Percentiles rank a stretch among this genome's conserved stretches.
phyloP scores from a whole-genome alignment of 169 alveolate genomes.

The Babesia bigemina region DNA sequence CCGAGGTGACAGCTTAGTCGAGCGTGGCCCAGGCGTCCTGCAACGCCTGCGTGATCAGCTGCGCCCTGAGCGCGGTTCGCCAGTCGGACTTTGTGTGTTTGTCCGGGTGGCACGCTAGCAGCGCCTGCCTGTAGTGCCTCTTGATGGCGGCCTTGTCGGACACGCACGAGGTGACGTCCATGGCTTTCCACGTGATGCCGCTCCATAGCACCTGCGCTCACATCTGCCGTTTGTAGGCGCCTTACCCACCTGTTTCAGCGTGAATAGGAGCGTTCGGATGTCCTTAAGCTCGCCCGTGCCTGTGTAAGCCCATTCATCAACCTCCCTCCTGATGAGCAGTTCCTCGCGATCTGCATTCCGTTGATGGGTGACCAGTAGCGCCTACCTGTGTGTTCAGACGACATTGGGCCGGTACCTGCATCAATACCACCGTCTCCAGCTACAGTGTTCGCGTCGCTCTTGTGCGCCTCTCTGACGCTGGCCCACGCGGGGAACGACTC shows the following conservation, averaged over 20 bases:
- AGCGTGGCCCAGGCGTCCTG: slow-evolving; percentile 37
- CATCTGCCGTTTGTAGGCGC: neutral
- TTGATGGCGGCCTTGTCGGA: slow-evolving; percentile 77
- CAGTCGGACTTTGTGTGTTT: slow-evolving; percentile 18
- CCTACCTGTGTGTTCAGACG: neutral
- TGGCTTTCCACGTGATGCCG: slow-evolving; percentile 81
- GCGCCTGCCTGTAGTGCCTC: slow-evolving; percentile 67
- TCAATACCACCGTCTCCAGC: neutral
- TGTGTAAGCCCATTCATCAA: slow-evolving; percentile 73
- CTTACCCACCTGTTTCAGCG: slow-evolving; percentile 74
- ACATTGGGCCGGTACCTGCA: neutral
- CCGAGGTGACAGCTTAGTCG: neutral
- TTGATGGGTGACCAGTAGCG: no score
- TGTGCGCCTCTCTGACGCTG: neutral
- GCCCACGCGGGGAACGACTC: slow-evolving; percentile 6
- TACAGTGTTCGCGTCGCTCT: neutral
- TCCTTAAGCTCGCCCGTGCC: slow-evolving; percentile 77
- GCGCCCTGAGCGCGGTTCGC: slow-evolving; percentile 31
- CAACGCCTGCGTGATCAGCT: slow-evolving; percentile 29
- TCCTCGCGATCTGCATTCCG: slow-evolving; percentile 21
- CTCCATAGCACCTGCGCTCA: slow-evolving; percentile 75
- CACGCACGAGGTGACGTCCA: slow-evolving; percentile 78
- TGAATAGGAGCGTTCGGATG: slow-evolving; percentile 81
- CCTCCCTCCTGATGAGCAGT: slow-evolving; percentile 61
- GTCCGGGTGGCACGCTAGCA: slow-evolving; percentile 68